These are phyloP conservation scores for Rhodotorula sp. DNA, from an alignment of 1,284 basidiomycete species.

Conservation along the genomic window DNA sequence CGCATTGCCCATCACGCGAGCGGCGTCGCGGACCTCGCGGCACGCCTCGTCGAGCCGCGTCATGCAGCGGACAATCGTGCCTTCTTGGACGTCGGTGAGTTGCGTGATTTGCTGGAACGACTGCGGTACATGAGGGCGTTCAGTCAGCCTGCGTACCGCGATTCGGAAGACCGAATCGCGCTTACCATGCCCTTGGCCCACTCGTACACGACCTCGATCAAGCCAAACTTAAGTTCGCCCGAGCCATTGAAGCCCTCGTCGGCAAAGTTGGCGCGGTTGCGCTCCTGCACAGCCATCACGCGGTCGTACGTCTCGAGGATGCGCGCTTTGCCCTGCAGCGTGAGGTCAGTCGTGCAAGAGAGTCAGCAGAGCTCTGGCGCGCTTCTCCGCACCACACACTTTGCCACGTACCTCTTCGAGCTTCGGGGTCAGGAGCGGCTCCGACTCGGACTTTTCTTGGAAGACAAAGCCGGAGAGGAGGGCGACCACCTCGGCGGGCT, in stretches of 20 bases:
- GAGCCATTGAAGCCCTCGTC: constrained; percentile 70
- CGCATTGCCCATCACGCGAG: constrained; percentile 93
- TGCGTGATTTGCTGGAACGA: constrained; percentile 91
- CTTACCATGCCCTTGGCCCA: constrained; percentile 97
- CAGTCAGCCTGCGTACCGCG: neutral
- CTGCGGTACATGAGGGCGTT: constrained; percentile 53
- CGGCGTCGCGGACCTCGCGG: constrained; percentile 93
- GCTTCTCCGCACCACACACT: neutral
- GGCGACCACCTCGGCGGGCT: constrained; percentile 96
- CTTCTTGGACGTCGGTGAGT: constrained; percentile 93
- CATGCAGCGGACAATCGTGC: constrained; percentile 94
- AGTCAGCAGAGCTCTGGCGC: no score
- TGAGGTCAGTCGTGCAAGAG: no score
- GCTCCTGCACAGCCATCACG: constrained; percentile 74
- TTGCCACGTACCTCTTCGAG: constrained; percentile 58
- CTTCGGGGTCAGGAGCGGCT: constrained; percentile 74
- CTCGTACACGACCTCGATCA: constrained; percentile 95
- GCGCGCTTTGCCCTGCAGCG: constrained; percentile 63
- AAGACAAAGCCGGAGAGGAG: constrained; percentile 95
- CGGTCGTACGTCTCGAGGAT: constrained; percentile 81
- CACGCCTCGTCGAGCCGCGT: constrained; percentile 96
- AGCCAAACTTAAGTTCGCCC: constrained; percentile 72
- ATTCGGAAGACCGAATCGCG: constrained; percentile 4
- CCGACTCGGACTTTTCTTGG: constrained; percentile 90
- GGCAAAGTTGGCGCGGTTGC: constrained; percentile 65